These are phyloP conservation scores for Thermothelomyces thermophilus DNA, from an alignment of 2,329 filamentous ascomycete genomes.

Conservation along the genomic window DNA sequence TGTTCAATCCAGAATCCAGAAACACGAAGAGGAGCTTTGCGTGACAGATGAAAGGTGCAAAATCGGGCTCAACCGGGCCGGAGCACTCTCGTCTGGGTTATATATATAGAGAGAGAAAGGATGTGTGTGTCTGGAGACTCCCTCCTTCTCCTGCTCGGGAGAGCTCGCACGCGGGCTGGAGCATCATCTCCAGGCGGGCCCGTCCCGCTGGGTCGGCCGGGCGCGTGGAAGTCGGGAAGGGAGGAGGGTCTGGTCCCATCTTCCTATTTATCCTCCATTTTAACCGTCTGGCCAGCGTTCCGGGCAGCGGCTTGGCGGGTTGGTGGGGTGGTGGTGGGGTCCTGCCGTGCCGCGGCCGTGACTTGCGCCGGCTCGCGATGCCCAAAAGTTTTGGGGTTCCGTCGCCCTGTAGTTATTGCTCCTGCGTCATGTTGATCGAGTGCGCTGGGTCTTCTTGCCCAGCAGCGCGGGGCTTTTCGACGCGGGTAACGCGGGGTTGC, in stretches of 20 bases:
- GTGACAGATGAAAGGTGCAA: background rate
- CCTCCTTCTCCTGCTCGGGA: background rate
- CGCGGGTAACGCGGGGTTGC: no score
- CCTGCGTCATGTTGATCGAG: no score
- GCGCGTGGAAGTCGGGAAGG: constrained; percentile 23
- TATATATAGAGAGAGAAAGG: constrained; percentile 16
- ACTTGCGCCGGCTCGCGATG: background rate
- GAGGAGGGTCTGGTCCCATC: constrained; percentile 18
- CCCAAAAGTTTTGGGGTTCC: background rate
- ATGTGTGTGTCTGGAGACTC: background rate
- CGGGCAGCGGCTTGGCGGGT: constrained; percentile 18
- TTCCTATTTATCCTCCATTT: constrained; percentile 34
- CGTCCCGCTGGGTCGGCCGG: constrained; percentile 17
- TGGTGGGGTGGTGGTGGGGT: constrained; percentile 18
- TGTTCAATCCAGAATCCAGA: no score
- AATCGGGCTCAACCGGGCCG: background rate
- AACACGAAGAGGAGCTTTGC: no score
- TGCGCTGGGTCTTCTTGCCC: no score
- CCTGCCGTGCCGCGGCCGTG: constrained; percentile 5
- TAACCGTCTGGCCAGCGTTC: constrained; percentile 28
- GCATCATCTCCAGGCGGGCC: constrained; percentile 1
- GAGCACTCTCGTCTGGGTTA: background rate
- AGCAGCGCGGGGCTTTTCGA: no score
- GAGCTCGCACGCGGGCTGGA: background rate
- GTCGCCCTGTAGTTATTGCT: background rate